Evolutionary conservation across 331 rosid species (phyloP).

Genomic region (Rosa hybrid): DNA sequence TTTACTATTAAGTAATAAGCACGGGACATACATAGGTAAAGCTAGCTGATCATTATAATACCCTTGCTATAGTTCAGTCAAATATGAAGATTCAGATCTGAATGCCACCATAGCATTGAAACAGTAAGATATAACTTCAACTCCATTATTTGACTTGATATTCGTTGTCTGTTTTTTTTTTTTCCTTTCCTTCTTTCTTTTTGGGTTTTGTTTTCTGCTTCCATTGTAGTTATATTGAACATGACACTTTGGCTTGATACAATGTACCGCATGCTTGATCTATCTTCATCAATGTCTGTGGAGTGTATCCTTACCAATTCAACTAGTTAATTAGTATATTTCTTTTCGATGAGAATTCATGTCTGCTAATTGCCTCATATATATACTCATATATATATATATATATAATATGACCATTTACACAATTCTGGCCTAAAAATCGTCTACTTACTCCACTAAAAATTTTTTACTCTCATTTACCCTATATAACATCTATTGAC

Average conservation of each 20-base stretch:
- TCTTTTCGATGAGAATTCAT: conserved; percentile 2
- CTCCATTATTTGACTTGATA: neutral
- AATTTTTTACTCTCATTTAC: no score
- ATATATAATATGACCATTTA: no score
- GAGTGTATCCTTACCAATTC: neutral
- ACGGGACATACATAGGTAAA: neutral
- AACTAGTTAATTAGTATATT: neutral
- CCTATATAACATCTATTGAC: no score
- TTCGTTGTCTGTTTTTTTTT: neutral
- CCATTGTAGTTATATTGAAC: neutral
- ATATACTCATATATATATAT: no score
- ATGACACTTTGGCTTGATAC: conserved; percentile 9
- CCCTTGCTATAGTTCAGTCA: neutral
- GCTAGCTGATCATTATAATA: neutral
- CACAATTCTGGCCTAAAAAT: no score
- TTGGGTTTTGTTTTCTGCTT: neutral
- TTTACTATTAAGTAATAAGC: neutral
- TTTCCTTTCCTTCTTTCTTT: neutral
- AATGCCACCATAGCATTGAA: neutral
- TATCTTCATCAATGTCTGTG: neutral
- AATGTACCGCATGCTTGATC: conserved; percentile 9
- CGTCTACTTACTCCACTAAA: no score
- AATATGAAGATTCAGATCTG: neutral
- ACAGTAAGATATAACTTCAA: neutral
- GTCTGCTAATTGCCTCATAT: neutral